Base-by-base conservation (phyloP, 2,329 filamentous ascomycete genomes). In the Neofusicoccum kwambonambiense region DNA sequence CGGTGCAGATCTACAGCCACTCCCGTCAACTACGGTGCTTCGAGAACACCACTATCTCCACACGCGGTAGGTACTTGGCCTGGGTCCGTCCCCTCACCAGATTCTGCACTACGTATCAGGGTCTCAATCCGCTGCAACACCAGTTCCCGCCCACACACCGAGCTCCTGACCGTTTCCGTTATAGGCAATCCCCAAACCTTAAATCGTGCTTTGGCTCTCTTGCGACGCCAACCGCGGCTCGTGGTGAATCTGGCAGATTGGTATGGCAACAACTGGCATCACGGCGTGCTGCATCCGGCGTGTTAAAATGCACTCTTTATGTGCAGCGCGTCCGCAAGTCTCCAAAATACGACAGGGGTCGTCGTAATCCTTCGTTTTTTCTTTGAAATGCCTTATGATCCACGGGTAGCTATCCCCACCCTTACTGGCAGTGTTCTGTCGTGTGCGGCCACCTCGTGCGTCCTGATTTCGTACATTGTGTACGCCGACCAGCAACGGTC, bases 351-450 rank as follows among this genome's bases (percentile, higher is more conserved):
- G 15, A 8, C 42, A n/a, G 39, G 39, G 7, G 13, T n/a, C n/a
- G 42, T 17, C 7, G 7, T 45, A 4, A 6, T n/a, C 17, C 42
- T n/a, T 45, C 13, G n/a, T 17, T 8, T 17, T 8, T 17, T 17
- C 12, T 15, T 45, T 45, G 13, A 45, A n/a, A 61, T 58, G 22
- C 54, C 54, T 5, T 47, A 45, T n/a, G 31, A 61, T 13, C 15
- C 31, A 1, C 35, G 35, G 9, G 42, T 61, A 15, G 44, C 41
- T 13, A 34, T 72, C 17, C 69, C 70, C 11, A 70, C 69, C 3
- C 66, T 72, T 22, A 64, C 66, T 1, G 70, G 70, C 37, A 72
- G 70, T 51, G 47, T 71, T 27, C 67, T 70, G 50, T 71, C 69
- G 11, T 61, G 66, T 39, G 2, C 64, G 15, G 69, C 70, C 1